Evolutionary conservation across 2,329 filamentous ascomycete genomes (phyloP).

Genomic region (Macrophomina tecta): DNA sequence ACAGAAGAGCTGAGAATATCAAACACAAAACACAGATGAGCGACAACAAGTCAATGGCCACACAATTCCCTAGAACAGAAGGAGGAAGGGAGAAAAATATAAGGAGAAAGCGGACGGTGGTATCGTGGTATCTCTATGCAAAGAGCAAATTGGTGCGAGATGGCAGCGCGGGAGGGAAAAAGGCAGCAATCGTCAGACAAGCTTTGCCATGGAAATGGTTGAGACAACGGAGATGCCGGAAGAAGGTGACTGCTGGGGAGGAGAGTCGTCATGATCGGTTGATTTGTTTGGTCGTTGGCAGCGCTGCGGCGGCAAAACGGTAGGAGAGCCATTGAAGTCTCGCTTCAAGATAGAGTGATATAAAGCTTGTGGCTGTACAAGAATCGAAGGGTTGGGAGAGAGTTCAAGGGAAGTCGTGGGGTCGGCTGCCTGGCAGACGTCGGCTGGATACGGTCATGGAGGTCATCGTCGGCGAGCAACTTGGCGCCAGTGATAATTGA

Average conservation of each 20-base stretch:
- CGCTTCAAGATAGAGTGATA: slow-evolving; percentile 10
- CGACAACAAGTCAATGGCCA: not conserved
- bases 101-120: slow-evolving; percentile 17
- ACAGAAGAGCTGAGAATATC: slow-evolving; percentile 1
- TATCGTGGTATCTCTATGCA: slow-evolving; percentile 25
- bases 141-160: slow-evolving; percentile 9
- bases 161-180: slow-evolving; percentile 16
- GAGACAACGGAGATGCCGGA: slow-evolving; percentile 5
- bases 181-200: slow-evolving; percentile 8
- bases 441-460: not conserved
- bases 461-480: not conserved
- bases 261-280: slow-evolving; percentile 22
- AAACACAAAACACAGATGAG: not conserved
- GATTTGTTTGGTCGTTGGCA: slow-evolving; percentile 8
- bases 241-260: slow-evolving; percentile 21
- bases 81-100: not conserved
- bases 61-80: not conserved
- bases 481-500: not conserved
- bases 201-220: slow-evolving; percentile 4
- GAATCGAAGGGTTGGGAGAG: slow-evolving; percentile 1
- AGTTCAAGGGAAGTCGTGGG: slow-evolving; percentile 1
- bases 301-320: not conserved
- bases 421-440: slow-evolving; percentile 4
- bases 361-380: slow-evolving; percentile 22
- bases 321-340: slow-evolving; percentile 24